Conservation (phyloP, 345 rosid species). For the Leavenworthia alabamica region DNA sequence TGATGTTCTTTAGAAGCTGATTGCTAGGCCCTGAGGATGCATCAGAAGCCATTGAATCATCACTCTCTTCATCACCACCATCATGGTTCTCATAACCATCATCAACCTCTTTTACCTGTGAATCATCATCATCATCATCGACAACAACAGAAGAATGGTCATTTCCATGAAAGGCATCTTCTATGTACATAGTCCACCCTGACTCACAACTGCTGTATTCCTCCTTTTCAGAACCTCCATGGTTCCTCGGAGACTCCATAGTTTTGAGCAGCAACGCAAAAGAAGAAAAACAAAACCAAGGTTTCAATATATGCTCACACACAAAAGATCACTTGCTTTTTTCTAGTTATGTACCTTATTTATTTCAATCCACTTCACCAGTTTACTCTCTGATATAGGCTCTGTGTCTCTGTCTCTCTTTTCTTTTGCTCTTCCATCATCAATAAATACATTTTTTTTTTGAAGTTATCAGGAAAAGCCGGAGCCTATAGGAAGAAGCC, state of each 20-base stretch:
- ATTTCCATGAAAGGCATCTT: conserved; percentile 35
- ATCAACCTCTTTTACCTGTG: conserved; percentile 12
- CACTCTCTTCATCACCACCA: conserved; percentile 37
- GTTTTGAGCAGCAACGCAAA: conserved; percentile 9
- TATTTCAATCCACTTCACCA: conserved; percentile 21
- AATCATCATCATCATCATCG: conserved; percentile 21
- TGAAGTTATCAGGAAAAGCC: too few relatives aligned
- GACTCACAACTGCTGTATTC: conserved; percentile 47
- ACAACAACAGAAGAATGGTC: conserved; percentile 17
- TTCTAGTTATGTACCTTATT: conserved; percentile 13
- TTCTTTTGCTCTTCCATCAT: too few relatives aligned
- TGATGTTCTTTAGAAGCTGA: conserved; percentile 27
- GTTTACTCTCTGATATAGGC: conserved; percentile 24
- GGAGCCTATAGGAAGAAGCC: too few relatives aligned
- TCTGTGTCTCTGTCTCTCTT: too few relatives aligned
- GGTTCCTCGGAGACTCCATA: conserved; percentile 45
- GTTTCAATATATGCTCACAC: neutral
- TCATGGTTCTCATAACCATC: neutral
- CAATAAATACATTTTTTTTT: too few relatives aligned
- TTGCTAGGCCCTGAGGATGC: conserved; percentile 66
- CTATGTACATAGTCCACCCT: conserved; percentile 65
- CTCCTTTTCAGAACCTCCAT: conserved; percentile 31
- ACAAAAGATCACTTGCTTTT: neutral
- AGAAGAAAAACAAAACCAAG: conserved; percentile 10
- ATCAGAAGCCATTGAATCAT: conserved; percentile 72